Percentiles rank a stretch among this genome's conserved stretches.
phyloP scores from a whole-genome alignment of 73 alveolate genomes.

The Symbiodinium pilosum region DNA sequence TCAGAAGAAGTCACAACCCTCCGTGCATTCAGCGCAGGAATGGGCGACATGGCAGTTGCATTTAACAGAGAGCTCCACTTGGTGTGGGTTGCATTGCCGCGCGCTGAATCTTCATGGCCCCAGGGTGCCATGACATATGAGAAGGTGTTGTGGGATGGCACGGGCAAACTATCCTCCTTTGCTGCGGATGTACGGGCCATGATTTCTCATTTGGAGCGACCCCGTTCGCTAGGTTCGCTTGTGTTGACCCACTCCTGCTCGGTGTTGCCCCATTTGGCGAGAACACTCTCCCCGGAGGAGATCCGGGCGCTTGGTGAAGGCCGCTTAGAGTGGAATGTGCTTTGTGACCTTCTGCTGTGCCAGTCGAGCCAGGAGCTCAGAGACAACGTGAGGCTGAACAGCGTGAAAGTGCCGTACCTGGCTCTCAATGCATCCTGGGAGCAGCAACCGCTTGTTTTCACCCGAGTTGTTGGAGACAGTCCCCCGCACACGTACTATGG shows the following conservation, averaged over 20 bases:
- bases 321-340: not conserved
- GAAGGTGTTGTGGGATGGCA: not conserved
- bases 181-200: not conserved
- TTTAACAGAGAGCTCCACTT: not conserved
- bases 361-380: not conserved
- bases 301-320: slow-evolving; percentile 2
- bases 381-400: slow-evolving; percentile 12
- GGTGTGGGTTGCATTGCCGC: not conserved
- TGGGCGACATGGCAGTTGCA: not conserved
- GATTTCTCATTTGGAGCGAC: not conserved
- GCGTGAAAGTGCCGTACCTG: not conserved
- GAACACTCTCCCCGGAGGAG: not conserved
- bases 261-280: not conserved
- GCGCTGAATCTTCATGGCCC: not conserved
- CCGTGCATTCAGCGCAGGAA: not conserved
- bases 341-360: slow-evolving; percentile 14
- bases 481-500: not conserved
- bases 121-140: not conserved
- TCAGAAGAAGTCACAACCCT: not conserved
- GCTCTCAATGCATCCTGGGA: slow-evolving; percentile 6
- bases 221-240: not conserved
- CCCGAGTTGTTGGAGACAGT: not conserved
- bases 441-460: not conserved
- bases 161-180: not conserved
- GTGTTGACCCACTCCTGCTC: slow-evolving; percentile 7